phyloP scores from a whole-genome alignment of 495 filamentous ascomycete species.

The Aspergillus steynii region DNA sequence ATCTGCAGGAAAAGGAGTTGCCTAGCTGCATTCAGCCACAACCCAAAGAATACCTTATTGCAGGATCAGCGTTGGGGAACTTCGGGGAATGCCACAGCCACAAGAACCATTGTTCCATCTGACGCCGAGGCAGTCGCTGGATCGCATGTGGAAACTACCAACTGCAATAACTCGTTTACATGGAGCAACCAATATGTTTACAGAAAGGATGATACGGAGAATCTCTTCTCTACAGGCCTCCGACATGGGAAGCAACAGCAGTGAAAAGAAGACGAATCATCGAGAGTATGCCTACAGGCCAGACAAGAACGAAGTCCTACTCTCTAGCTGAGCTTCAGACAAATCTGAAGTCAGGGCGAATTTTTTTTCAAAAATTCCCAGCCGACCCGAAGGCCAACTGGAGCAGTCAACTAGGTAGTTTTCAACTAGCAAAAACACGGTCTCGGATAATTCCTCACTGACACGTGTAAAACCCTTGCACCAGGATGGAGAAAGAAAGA shows the following conservation, averaged over 20 bases:
- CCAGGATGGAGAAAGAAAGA: conserved; percentile 50
- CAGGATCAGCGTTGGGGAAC: not conserved
- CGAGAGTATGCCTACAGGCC: conserved; percentile 12
- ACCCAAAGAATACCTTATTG: conserved; percentile 10
- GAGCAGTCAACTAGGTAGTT: conserved; percentile 56
- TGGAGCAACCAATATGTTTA: no score
- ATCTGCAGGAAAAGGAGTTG: conserved; percentile 17
- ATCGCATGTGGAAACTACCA: no score
- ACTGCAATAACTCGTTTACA: no score
- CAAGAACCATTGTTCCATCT: not conserved
- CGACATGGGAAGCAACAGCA: conserved; percentile 40
- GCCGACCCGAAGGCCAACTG: conserved; percentile 44
- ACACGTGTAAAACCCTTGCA: conserved; percentile 58
- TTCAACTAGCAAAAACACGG: conserved; percentile 63
- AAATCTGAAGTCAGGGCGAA: conserved; percentile 29
- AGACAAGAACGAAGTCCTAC: conserved; percentile 16
- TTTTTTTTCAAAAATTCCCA: conserved; percentile 53
- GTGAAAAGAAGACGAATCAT: conserved; percentile 46
- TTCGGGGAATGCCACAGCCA: conserved; percentile 9
- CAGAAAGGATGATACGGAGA: not conserved
- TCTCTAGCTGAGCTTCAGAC: conserved; percentile 21
- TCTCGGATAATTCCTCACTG: conserved; percentile 61
- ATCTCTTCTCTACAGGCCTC: conserved; percentile 50
- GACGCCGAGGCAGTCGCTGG: no score
- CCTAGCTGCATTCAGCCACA: conserved; percentile 20